phyloP scores from a whole-genome alignment of 2,329 filamentous ascomycete species.

The Hansfordia pulvinata region DNA sequence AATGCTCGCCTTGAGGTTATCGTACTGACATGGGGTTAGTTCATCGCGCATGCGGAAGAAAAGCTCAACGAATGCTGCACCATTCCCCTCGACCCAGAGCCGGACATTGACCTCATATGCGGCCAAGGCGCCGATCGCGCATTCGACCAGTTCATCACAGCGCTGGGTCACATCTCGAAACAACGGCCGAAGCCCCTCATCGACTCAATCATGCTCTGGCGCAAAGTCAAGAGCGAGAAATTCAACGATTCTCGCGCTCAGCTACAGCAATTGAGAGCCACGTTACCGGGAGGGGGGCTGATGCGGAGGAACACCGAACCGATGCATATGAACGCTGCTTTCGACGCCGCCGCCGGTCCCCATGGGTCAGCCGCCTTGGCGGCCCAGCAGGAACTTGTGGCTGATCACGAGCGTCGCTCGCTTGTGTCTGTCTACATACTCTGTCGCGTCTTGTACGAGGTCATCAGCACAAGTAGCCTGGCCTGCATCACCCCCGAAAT shows the following conservation, averaged over 20 bases:
- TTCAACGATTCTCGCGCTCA: slow-evolving; percentile 54
- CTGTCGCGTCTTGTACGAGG: slow-evolving; percentile 84
- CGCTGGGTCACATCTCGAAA: slow-evolving; percentile 85
- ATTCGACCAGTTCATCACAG: slow-evolving; percentile 89
- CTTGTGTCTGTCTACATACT: slow-evolving; percentile 94
- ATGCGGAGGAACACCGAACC: slow-evolving; percentile 66
- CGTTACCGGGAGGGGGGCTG: slow-evolving; percentile 30
- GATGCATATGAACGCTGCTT: slow-evolving; percentile 27
- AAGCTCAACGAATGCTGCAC: slow-evolving; percentile 85
- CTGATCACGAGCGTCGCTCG: slow-evolving; percentile 75
- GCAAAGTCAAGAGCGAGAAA: slow-evolving; percentile 87
- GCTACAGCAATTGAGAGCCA: slow-evolving; percentile 36
- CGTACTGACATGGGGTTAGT: slow-evolving; percentile 23
- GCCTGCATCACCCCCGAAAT: slow-evolving; percentile 77
- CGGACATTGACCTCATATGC: slow-evolving; percentile 78
- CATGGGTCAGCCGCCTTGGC: slow-evolving; percentile 24
- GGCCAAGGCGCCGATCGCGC: slow-evolving; percentile 75
- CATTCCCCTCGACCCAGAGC: slow-evolving; percentile 65
- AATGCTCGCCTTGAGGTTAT: not conserved
- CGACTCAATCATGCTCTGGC: slow-evolving; percentile 96
- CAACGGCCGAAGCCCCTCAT: slow-evolving; percentile 91
- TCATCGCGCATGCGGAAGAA: slow-evolving; percentile 91
- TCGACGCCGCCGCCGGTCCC: slow-evolving; percentile 11
- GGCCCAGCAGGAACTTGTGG: slow-evolving; percentile 55
- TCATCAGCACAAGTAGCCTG: slow-evolving; percentile 80